These are phyloP conservation scores for Coemansia sp. DNA, from an alignment of 192 early-diverging fungal species.

Conservation along the genomic window DNA sequence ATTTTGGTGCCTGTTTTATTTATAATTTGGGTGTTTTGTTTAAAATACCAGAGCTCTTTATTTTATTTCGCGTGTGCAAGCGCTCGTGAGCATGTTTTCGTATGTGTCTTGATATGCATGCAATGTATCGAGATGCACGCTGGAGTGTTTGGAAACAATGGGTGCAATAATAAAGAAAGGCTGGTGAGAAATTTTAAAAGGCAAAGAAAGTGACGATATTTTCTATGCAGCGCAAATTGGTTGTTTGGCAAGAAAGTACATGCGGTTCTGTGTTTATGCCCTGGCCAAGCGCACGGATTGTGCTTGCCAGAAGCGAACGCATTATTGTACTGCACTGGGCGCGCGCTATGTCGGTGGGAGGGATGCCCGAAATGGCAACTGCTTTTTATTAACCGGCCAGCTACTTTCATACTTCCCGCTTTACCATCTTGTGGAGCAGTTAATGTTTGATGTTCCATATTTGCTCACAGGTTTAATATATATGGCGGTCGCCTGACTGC, in stretches of 20 bases:
- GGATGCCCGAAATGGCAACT: constrained; percentile 7
- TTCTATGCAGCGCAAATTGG: not conserved
- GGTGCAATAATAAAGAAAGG: not conserved
- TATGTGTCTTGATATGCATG: not conserved
- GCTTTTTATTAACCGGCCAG: constrained; percentile 7
- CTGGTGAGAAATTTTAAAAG: constrained; percentile 4
- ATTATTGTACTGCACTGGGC: constrained; percentile 4
- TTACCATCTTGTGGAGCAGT: constrained; percentile 19
- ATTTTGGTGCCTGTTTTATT: constrained; percentile 14
- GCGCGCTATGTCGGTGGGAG: not conserved
- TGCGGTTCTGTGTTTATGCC: not conserved
- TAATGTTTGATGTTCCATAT: constrained; percentile 13
- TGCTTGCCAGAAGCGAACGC: not conserved
- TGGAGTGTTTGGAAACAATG: not conserved
- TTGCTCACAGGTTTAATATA: not conserved
- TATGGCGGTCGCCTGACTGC: not conserved
- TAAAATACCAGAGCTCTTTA: constrained; percentile 2
- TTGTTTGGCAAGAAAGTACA: not conserved
- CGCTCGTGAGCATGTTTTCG: not conserved
- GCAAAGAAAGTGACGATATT: constrained; percentile 1
- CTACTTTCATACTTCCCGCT: constrained; percentile 11
- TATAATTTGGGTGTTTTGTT: constrained; percentile 14
- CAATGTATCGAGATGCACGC: not conserved
- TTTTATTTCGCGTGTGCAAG: not conserved
- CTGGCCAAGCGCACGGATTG: not conserved